Percentiles rank a stretch among this genome's conserved stretches.
Evolutionary conservation across 768 basidiomycete genomes (phyloP).

Genomic region (Auricularia cornea): DNA sequence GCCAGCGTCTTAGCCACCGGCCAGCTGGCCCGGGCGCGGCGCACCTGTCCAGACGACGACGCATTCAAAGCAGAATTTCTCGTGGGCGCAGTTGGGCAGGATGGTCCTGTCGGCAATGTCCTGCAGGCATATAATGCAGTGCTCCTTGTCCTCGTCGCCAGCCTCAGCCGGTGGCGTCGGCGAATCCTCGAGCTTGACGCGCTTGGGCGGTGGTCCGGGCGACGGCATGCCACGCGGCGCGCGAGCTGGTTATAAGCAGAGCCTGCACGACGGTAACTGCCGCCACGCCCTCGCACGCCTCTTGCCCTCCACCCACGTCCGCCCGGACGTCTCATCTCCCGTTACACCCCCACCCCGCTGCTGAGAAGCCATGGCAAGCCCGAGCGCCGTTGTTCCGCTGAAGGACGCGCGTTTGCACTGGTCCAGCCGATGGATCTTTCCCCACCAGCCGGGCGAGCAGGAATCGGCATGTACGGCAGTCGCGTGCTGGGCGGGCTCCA

Average conservation of each 20-base stretch:
- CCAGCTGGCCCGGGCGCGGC: slow-evolving; percentile 14
- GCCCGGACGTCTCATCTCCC: not conserved
- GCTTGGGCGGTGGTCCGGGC: slow-evolving; percentile 28
- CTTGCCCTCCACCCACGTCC: not conserved
- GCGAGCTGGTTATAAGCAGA: not conserved
- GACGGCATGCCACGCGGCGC: not conserved
- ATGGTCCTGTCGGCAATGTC: slow-evolving; percentile 67
- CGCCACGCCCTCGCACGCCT: not conserved
- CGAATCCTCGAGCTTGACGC: slow-evolving; percentile 26
- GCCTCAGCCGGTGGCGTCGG: slow-evolving; percentile 14
- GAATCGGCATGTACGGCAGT: not conserved
- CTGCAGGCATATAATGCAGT: slow-evolving; percentile 86
- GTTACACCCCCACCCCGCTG: not conserved
- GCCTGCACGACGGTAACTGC: not conserved
- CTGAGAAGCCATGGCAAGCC: not conserved
- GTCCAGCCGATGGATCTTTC: not conserved
- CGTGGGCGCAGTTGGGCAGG: slow-evolving; percentile 76
- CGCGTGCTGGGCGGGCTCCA: not conserved
- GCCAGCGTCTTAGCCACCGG: not conserved
- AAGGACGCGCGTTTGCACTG: not conserved
- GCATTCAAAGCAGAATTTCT: slow-evolving; percentile 88
- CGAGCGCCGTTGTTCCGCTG: not conserved
- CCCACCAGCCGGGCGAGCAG: not conserved
- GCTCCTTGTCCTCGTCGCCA: slow-evolving; percentile 40
- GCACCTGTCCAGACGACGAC: slow-evolving; percentile 76